Percentiles rank a stretch among this genome's conserved stretches.
Evolutionary conservation across 306 rosid species (phyloP).

Genomic region (Biancaea sappan): DNA sequence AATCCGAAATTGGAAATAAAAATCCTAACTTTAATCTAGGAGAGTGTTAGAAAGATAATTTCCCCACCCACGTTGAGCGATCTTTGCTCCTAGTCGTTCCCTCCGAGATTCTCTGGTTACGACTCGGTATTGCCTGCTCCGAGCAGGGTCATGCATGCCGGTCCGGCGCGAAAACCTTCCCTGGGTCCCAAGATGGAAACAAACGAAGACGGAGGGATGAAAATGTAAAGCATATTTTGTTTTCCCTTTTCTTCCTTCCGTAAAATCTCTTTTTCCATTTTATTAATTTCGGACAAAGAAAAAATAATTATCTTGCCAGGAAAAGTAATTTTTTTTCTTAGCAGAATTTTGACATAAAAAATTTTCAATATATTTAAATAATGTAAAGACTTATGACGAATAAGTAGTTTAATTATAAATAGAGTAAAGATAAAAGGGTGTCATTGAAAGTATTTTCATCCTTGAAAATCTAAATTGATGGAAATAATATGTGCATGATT

Average conservation of each 20-base stretch:
- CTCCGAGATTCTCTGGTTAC: neutral
- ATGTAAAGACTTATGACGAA: too few species aligned
- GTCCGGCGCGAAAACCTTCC: neutral
- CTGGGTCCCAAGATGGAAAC: neutral
- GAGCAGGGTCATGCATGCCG: neutral
- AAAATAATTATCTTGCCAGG: too few species aligned
- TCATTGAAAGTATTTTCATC: too few species aligned
- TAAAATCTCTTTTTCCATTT: too few species aligned
- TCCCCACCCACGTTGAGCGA: neutral
- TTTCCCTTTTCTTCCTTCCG: neutral
- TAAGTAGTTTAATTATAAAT: too few species aligned
- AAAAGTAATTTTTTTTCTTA: too few species aligned
- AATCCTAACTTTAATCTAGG: neutral
- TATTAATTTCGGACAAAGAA: too few species aligned
- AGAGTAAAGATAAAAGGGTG: too few species aligned
- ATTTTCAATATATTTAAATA: too few species aligned
- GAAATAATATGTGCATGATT: too few species aligned
- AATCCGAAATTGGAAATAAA: neutral
- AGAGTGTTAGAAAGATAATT: neutral
- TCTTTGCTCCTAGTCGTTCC: neutral
- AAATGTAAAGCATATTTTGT: neutral
- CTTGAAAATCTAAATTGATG: too few species aligned
- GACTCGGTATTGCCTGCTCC: neutral
- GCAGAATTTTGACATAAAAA: too few species aligned
- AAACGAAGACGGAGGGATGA: neutral